Evolutionary conservation across 2,329 filamentous ascomycete species (phyloP), one percentile per base, ranked within the genome.

Genomic region (Cercospora sp.): DNA sequence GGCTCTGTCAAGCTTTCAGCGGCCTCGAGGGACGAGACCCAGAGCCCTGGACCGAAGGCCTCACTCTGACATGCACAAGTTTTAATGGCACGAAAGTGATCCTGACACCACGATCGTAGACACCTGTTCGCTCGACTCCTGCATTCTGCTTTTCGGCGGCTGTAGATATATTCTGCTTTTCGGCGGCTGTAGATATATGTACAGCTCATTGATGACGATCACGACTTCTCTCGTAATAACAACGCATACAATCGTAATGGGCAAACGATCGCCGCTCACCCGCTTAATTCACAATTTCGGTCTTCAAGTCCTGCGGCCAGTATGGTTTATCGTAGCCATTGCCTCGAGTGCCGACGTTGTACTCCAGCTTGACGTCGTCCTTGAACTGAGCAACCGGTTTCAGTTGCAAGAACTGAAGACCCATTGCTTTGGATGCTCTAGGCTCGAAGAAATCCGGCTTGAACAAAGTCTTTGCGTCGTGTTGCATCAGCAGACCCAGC

Each of bases 1-100:
- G 91, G 55, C 75, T 94, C 71, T 87, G 94, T 76, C 92, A 94
- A 82, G 84, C 85, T 26, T 95, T 90, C 76, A 87, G 89, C 10
- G 70, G 49, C 3, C 74, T 81, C 53, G 74, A 78, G 64, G 75
- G 74, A 45, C 66, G 74, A 28, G 78, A 79, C 65, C 24, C 67
- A 1, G 66, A 74, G 13, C 72, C 72, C 2, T 80, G 78, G 79
- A 66, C 13, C 10, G 76, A 78, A 67, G 55, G 58, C 16, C 57
- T 78, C 34, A 73, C 72, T 16, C 58, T 78, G 61, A 78, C 75
- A 7, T 75, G 74, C 66, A 73, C 75, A 4, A 77, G 71, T 64
- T 55, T 73, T 58, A 68, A 74, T 51, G 76, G 77, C 1, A 74
- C 76, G 2, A 76, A 75, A 68, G 76, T 78, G 2, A 67, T 63